Evolutionary conservation across 1,139 yeast genomes (phyloP).

Genomic region (Candida sanyaensis): DNA sequence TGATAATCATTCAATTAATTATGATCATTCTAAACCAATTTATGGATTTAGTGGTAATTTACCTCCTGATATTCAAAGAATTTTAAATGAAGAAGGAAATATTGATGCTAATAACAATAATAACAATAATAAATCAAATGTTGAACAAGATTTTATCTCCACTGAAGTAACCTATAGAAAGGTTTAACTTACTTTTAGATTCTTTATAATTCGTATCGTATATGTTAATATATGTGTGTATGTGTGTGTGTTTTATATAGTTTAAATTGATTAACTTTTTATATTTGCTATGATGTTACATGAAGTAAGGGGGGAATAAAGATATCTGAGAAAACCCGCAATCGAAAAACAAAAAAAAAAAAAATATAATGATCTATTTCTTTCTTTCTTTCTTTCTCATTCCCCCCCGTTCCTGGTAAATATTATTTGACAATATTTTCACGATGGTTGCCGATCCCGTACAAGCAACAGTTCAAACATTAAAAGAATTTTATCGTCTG

Average conservation of each 20-base stretch:
- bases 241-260: neutral
- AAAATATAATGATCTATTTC: neutral
- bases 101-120: neutral
- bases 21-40: neutral
- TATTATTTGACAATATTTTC: neutral
- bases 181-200: neutral
- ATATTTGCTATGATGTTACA: too few relatives aligned
- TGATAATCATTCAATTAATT: conserved; percentile 4
- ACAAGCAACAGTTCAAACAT: conserved; percentile 37
- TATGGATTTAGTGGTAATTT: conserved; percentile 10
- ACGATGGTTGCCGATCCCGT: conserved; percentile 51
- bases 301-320: too few relatives aligned
- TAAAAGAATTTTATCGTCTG: conserved; percentile 26
- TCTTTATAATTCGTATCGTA: neutral
- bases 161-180: neutral
- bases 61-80: conserved; percentile 15
- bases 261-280: too few relatives aligned
- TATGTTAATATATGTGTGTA: neutral
- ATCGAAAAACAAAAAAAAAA: conserved; percentile 3
- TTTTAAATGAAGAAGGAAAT: conserved; percentile 6
- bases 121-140: neutral
- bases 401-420: too few relatives aligned
- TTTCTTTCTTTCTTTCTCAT: neutral
- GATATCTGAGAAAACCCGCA: too few relatives aligned
- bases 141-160: neutral